Evolutionary conservation across 495 filamentous ascomycete genomes (phyloP), one percentile per base, ranked within the genome.

Genomic region (Aspergillus hancockii): DNA sequence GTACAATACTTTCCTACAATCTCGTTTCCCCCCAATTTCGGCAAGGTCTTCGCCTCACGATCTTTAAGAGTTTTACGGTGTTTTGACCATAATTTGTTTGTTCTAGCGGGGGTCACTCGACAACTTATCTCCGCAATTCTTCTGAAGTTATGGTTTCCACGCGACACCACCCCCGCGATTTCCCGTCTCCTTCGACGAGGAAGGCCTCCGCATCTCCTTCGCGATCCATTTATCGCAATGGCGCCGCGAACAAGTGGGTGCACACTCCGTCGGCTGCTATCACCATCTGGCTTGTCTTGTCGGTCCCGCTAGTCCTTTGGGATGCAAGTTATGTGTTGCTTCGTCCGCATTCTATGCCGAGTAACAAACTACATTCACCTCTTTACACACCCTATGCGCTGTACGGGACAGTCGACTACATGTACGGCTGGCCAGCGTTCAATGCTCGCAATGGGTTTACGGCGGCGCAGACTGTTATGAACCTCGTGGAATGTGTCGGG

Each of bases 271-370:
- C 84, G 18, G 77, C 78, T 19, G 66, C 86, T 8, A 79, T 86
- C 22, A 84, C 92, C 19, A 62, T 85, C 62, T 97, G 92, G 92
- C 81, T 97, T 23, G 62, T 82, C 49, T 31, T 93, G 53, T 92
- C 91, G n/a, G 74, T 93, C 4, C 91, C 92, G 4, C 77, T 93
- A 55, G 88, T 93, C n/a, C 61, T 80, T 46, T 95, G 92, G 92
- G 93, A 97, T 76, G 80, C 85, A 8, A 78, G 77, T 49, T 97
- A 95, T 76, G 85, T 96, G 40, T 73, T 96, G 31, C 74, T 92
- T 45, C 90, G 93, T 19, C 93, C 93, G 31, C 82, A 86, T 73
- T 87, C 83, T 49, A 95, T 98, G 91, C 84, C 88, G 0, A 90
- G 90, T 57, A 91, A 92, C 7, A 71, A 73, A 36, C 73, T 90